phyloP scores from a whole-genome alignment of 495 filamentous ascomycete species.

The Lophiotrema nucula region DNA sequence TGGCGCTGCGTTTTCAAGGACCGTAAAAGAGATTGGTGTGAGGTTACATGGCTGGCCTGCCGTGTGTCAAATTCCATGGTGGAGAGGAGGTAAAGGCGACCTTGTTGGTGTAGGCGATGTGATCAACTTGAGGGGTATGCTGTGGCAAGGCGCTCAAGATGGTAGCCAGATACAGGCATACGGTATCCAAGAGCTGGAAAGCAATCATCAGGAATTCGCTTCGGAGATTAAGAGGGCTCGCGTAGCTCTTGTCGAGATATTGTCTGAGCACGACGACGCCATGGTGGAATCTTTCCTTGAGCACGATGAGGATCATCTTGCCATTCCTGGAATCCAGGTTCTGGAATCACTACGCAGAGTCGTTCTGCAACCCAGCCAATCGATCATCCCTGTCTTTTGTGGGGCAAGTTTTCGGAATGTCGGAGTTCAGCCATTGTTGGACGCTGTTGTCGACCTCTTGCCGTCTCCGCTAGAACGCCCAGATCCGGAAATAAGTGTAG shows the following conservation, averaged over 20 bases:
- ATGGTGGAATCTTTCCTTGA: conserved; percentile 84
- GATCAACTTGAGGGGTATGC: conserved; percentile 54
- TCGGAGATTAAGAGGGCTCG: conserved; percentile 76
- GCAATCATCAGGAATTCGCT: conserved; percentile 53
- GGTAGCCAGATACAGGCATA: conserved; percentile 60
- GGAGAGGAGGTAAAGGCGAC: conserved; percentile 66
- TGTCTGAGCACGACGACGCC: conserved; percentile 83
- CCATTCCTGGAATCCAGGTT: conserved; percentile 64
- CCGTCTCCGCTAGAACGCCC: conserved; percentile 78
- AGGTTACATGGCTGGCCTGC: conserved; percentile 81
- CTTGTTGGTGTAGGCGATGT: conserved; percentile 84
- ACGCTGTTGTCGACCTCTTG: conserved; percentile 81
- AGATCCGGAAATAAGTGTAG: conserved; percentile 73
- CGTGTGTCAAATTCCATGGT: conserved; percentile 95
- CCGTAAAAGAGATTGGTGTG: conserved; percentile 78
- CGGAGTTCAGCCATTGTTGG: conserved; percentile 88
- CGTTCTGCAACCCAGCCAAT: conserved; percentile 54
- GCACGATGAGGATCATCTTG: conserved; percentile 66
- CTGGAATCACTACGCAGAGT: conserved; percentile 70
- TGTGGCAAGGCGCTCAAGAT: conserved; percentile 63
- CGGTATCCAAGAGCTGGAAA: conserved; percentile 51
- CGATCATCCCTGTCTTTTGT: conserved; percentile 81
- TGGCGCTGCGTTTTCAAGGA: conserved; percentile 84
- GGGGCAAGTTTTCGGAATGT: conserved; percentile 93
- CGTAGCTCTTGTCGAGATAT: conserved; percentile 70